Percentiles rank a stretch among this genome's conserved stretches.
These are phyloP conservation scores for Euphorbia schlechtendalii DNA, from an alignment of 441 rosid genomes.

Conservation along the genomic window DNA sequence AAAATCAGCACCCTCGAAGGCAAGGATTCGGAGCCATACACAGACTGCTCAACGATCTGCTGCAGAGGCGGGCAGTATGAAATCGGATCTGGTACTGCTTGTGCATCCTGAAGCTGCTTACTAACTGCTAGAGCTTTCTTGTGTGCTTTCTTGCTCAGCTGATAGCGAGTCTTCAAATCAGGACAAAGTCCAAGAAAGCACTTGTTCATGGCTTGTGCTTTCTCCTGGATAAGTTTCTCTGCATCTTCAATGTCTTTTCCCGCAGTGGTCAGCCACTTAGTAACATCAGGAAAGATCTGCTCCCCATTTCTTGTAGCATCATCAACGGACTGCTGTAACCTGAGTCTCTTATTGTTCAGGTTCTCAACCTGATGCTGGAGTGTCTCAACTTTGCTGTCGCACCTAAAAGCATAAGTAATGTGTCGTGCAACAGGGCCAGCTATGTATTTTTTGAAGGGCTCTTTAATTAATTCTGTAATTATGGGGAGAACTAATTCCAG, in stretches of 20 bases:
- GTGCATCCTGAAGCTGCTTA: neutral
- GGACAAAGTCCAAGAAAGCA: neutral
- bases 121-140: neutral
- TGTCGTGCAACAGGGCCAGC: neutral
- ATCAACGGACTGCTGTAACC: neutral
- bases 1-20: conserved; percentile 4
- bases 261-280: neutral
- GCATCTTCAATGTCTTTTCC: neutral
- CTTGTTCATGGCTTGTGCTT: neutral
- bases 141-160: neutral
- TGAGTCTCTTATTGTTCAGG: neutral
- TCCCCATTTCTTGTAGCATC: conserved; percentile 1
- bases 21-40: neutral
- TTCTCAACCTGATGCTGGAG: neutral
- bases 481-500: neutral
- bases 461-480: neutral
- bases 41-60: neutral
- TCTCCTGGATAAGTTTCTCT: neutral
- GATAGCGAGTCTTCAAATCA: neutral
- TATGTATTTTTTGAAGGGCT: neutral
- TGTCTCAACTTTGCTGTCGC: neutral
- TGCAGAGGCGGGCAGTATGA: neutral
- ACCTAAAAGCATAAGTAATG: neutral
- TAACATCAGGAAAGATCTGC: neutral
- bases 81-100: neutral